Evolutionary conservation across 2,329 filamentous ascomycete genomes (phyloP).

Genomic region (Emericellopsis atlantica): DNA sequence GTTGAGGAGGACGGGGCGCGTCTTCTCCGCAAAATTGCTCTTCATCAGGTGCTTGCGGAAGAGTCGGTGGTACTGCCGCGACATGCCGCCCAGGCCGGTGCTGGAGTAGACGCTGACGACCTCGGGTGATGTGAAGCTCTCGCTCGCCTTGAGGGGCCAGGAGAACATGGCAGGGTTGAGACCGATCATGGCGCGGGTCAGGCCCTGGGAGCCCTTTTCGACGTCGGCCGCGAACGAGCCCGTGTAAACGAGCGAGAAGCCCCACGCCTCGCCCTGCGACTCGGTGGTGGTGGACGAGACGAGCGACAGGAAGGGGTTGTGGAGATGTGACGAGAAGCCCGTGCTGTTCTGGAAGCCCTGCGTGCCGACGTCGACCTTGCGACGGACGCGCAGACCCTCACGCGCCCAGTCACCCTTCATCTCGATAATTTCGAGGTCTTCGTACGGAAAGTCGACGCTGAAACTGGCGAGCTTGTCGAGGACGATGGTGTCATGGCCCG

Average conservation of each 20-base stretch:
- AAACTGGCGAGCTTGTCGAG: constrained; percentile 47
- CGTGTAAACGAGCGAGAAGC: constrained; percentile 52
- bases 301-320: constrained; percentile 52
- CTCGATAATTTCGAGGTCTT: constrained; percentile 49
- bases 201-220: constrained; percentile 48
- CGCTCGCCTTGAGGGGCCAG: constrained; percentile 40
- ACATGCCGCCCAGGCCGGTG: constrained; percentile 47
- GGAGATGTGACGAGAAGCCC: constrained; percentile 50
- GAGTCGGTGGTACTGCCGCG: constrained; percentile 45
- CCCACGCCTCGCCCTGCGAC: constrained; percentile 47
- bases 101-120: constrained; percentile 49
- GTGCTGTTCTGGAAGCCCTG: constrained; percentile 47
- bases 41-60: constrained; percentile 49
- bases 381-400: constrained; percentile 40
- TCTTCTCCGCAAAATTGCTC: constrained; percentile 37
- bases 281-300: constrained; percentile 45
- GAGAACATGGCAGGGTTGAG: constrained; percentile 49
- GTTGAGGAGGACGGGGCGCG: constrained; percentile 45
- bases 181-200: constrained; percentile 46
- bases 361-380: constrained; percentile 42
- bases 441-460: constrained; percentile 46
- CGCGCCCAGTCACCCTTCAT: constrained; percentile 51
- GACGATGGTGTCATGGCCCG: constrained; percentile 35
- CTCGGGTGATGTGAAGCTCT: constrained; percentile 48
- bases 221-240: constrained; percentile 50